phyloP scores from a whole-genome alignment of 2,329 filamentous ascomycete genomes.

The Paramyrothecium roridum region DNA sequence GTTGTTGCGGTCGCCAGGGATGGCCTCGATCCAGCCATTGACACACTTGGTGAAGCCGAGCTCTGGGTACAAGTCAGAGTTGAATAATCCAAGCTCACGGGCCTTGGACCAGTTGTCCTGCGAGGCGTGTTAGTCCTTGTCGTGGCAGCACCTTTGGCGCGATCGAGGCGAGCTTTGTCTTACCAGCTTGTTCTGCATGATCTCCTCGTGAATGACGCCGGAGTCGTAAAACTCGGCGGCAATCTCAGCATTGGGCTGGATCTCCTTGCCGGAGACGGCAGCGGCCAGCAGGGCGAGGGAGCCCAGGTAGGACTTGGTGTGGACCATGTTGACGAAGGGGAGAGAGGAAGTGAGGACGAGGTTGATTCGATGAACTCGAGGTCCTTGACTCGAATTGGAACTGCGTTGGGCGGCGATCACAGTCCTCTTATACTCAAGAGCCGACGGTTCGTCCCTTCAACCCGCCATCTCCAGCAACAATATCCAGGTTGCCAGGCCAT shows the following conservation, averaged over 20 bases:
- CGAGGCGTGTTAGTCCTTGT: not conserved
- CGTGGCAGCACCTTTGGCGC: no score
- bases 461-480: not conserved
- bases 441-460: not conserved
- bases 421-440: not conserved
- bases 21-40: conserved; percentile 39
- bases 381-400: not conserved
- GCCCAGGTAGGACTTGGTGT: conserved; percentile 9
- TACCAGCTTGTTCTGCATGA: conserved; percentile 13
- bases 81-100: conserved; percentile 27
- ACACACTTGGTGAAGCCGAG: conserved; percentile 36
- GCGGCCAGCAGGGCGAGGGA: conserved; percentile 5
- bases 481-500: not conserved
- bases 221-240: conserved; percentile 12
- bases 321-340: conserved; percentile 10
- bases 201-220: conserved; percentile 13
- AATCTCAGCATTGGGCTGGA: conserved; percentile 10
- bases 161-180: not conserved
- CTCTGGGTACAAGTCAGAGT: conserved; percentile 30
- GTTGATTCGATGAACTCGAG: not conserved
- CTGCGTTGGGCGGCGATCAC: not conserved
- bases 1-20: conserved; percentile 41
- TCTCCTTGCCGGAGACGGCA: conserved; percentile 11
- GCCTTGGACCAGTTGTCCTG: conserved; percentile 29
- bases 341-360: not conserved